Percentiles rank a stretch among this genome's conserved stretches.
phyloP scores from a whole-genome alignment of 1,284 basidiomycete species.

The Erythrobasidium hasegawianum region DNA sequence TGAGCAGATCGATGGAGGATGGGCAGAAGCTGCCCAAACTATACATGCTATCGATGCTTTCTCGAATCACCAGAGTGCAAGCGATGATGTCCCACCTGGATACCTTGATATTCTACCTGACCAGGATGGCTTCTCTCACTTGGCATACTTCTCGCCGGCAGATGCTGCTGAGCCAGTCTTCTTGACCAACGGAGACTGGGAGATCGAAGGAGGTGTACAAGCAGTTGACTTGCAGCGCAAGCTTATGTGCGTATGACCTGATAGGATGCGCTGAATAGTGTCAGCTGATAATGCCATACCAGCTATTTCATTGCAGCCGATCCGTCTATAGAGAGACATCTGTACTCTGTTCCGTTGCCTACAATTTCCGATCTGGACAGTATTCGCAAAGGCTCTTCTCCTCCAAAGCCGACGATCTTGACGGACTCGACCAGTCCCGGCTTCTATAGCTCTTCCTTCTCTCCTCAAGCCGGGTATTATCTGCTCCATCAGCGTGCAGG shows the following conservation, averaged over 20 bases:
- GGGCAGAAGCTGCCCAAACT: constrained; percentile 67
- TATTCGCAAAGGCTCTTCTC: constrained; percentile 39
- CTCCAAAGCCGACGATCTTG: constrained; percentile 57
- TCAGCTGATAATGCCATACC: constrained; percentile 25
- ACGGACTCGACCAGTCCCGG: constrained; percentile 63
- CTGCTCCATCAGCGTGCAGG: constrained; percentile 74
- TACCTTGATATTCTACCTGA: constrained; percentile 85
- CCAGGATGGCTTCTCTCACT: constrained; percentile 74
- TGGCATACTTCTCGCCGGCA: constrained; percentile 79
- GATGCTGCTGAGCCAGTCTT: constrained; percentile 66
- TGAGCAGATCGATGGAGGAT: constrained; percentile 76
- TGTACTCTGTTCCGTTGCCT: constrained; percentile 72
- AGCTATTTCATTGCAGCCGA: constrained; percentile 87
- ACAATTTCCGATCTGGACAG: constrained; percentile 38
- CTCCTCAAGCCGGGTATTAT: constrained; percentile 79
- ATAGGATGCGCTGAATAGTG: background rate
- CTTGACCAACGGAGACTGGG: constrained; percentile 83
- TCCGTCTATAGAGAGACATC: constrained; percentile 73
- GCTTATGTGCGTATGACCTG: constrained; percentile 60
- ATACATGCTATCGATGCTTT: background rate
- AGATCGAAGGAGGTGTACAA: constrained; percentile 70
- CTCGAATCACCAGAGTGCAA: background rate
- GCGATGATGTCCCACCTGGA: constrained; percentile 51
- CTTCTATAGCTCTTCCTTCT: constrained; percentile 69
- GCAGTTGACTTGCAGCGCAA: constrained; percentile 66